Conservation (phyloP, 106 monocot genomes). For the Allium sativum region DNA sequence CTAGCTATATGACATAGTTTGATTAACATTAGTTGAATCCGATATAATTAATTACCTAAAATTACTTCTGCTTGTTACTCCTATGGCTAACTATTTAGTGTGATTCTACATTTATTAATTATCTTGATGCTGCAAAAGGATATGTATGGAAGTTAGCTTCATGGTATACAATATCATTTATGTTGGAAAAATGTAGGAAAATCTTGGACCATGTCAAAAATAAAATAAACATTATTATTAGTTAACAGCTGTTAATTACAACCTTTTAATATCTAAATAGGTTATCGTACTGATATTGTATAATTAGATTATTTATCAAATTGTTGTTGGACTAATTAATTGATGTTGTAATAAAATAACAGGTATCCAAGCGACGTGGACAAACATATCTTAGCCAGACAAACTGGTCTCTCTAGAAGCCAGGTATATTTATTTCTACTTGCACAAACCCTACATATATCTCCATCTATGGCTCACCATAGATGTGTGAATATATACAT, state of each 20-base stretch:
- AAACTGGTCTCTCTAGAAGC: conserved; percentile 84
- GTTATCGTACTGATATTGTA: too few species aligned
- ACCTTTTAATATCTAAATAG: not conserved
- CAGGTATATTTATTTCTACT: conserved; percentile 31
- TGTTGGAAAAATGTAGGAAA: not conserved
- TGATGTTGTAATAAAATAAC: conserved; percentile 3
- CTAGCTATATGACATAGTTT: not conserved
- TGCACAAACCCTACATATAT: not conserved
- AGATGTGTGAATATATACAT: too few species aligned
- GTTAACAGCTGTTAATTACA: not conserved
- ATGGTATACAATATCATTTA: not conserved
- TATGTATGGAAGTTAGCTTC: too few species aligned
- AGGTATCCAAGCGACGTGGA: conserved; percentile 87
- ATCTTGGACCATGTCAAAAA: conserved; percentile 13
- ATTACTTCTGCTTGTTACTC: too few species aligned
- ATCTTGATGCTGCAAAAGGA: too few species aligned
- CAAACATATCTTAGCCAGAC: conserved; percentile 72
- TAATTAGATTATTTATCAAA: not conserved
- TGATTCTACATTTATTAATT: not conserved
- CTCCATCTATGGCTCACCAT: not conserved
- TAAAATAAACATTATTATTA: too few species aligned
- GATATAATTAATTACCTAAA: not conserved
- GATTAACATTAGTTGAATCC: not conserved
- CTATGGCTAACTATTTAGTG: not conserved
- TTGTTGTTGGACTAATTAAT: conserved; percentile 5